Percentiles rank a stretch among this genome's conserved stretches.
Evolutionary conservation across 805 yeast species (phyloP).

Genomic region (Saccharomycopsis fodiens): DNA sequence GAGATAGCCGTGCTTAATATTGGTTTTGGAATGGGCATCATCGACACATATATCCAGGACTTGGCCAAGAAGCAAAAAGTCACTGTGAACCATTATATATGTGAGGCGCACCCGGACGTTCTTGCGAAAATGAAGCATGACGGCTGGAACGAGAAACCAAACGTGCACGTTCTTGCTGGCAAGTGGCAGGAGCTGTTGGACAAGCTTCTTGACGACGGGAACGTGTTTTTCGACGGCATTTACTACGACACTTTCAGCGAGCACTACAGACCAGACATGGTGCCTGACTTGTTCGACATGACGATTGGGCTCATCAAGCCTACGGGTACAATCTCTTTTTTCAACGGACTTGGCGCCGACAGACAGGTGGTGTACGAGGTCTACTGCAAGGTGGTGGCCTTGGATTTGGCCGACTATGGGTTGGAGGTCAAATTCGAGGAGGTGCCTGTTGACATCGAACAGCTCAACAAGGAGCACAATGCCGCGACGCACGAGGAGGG

Average conservation of each 20-base stretch:
- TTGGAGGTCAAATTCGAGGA: slow-evolving; percentile 50
- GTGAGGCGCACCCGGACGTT: slow-evolving; percentile 95
- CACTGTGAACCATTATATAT: slow-evolving; percentile 59
- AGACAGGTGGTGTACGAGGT: slow-evolving; percentile 73
- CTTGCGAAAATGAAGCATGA: slow-evolving; percentile 51
- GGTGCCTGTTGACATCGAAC: slow-evolving; percentile 29
- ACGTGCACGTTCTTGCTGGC: slow-evolving; percentile 75
- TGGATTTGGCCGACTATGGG: slow-evolving; percentile 78
- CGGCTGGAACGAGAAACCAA: slow-evolving; percentile 76
- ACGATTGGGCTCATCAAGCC: slow-evolving; percentile 79
- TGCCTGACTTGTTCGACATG: slow-evolving; percentile 64
- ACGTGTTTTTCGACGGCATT: slow-evolving; percentile 76
- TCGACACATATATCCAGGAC: slow-evolving; percentile 67
- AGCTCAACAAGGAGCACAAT: slow-evolving; percentile 32
- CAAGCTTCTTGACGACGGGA: slow-evolving; percentile 46
- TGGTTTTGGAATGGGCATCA: slow-evolving; percentile 97
- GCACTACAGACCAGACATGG: slow-evolving; percentile 74
- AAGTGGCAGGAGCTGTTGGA: slow-evolving; percentile 86
- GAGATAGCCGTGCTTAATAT: slow-evolving; percentile 61
- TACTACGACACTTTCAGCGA: slow-evolving; percentile 93
- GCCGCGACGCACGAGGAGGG: slow-evolving; percentile 30
- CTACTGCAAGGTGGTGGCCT: slow-evolving; percentile 70
- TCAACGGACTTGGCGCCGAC: slow-evolving; percentile 86
- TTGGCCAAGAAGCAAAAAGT: slow-evolving; percentile 33
- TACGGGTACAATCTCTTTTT: slow-evolving; percentile 79